Evolutionary conservation across 129 eudicot species (phyloP).

Genomic region (Lonicera japonica): DNA sequence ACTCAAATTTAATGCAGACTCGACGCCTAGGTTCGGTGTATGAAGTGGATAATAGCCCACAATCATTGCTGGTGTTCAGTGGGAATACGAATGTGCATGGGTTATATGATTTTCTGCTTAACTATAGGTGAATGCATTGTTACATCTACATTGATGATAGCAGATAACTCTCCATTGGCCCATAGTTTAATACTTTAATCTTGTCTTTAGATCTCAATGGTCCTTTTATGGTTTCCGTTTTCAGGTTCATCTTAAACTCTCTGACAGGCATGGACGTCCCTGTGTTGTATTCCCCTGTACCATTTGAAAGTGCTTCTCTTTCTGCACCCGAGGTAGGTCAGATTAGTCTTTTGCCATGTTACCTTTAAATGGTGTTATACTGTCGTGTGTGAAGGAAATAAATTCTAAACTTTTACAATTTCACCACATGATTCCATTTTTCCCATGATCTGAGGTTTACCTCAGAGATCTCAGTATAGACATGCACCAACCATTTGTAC

Average conservation of each 20-base stretch:
- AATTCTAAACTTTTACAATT: too few species aligned
- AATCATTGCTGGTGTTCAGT: conserved; percentile 57
- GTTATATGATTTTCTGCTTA: conserved; percentile 75
- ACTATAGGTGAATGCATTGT: conserved; percentile 51
- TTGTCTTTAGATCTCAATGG: conserved; percentile 1
- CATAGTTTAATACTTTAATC: background rate
- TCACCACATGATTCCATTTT: too few species aligned
- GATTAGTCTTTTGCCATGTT: background rate
- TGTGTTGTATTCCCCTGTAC: conserved; percentile 62
- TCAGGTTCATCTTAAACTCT: conserved; percentile 52
- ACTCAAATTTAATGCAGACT: conserved; percentile 44
- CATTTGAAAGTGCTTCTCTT: conserved; percentile 80
- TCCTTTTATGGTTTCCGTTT: conserved; percentile 15
- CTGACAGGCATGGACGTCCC: conserved; percentile 76
- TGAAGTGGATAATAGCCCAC: conserved; percentile 75
- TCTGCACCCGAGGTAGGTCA: conserved; percentile 80
- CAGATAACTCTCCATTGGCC: background rate
- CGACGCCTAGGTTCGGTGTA: conserved; percentile 38
- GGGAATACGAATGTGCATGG: conserved; percentile 70
- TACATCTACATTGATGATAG: background rate
- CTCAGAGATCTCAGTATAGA: too few species aligned
- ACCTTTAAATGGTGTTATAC: too few species aligned
- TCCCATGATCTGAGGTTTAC: too few species aligned
- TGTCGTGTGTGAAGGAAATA: too few species aligned
- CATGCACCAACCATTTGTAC: too few species aligned